A percentile compares a stretch with the other conserved stretches of the same genome.
Evolutionary conservation across 768 basidiomycete genomes (phyloP).

Genomic region (Kwoniella dejecticola): DNA sequence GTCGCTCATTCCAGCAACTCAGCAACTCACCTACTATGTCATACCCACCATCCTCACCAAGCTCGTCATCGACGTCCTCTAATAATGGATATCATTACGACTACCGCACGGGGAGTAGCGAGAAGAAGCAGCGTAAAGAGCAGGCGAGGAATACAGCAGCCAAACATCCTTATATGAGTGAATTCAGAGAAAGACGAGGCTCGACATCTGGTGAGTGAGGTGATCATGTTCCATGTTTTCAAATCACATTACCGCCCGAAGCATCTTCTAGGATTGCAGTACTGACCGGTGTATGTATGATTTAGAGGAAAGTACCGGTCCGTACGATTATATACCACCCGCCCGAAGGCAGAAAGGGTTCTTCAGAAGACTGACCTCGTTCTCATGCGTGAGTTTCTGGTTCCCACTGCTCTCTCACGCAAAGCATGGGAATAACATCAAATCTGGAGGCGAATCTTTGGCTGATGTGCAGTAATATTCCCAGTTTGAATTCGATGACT

Average conservation of each 20-base stretch:
- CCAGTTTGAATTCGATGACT: conserved; percentile 18
- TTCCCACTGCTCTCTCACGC: no score
- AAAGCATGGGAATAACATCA: no score
- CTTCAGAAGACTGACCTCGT: neutral
- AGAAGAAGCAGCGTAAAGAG: neutral
- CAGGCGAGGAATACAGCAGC: neutral
- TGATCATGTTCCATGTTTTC: neutral
- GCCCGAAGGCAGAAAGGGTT: neutral
- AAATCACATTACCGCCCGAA: neutral
- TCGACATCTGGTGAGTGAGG: neutral
- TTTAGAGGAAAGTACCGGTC: conserved; percentile 1
- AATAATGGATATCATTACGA: neutral
- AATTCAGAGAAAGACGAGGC: conserved; percentile 14
- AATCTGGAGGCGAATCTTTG: no score
- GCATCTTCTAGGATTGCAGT: no score
- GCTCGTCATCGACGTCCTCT: neutral
- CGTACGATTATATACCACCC: neutral
- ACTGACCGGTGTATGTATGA: no score
- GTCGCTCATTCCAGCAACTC: no score
- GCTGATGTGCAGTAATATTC: neutral
- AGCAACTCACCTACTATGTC: no score
- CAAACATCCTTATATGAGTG: conserved; percentile 4
- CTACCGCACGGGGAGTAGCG: neutral
- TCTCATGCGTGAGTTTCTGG: conserved; percentile 10
- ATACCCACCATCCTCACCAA: neutral